Conservation (phyloP, 1,284 basidiomycete genomes). For the Ganoderma sinense region DNA sequence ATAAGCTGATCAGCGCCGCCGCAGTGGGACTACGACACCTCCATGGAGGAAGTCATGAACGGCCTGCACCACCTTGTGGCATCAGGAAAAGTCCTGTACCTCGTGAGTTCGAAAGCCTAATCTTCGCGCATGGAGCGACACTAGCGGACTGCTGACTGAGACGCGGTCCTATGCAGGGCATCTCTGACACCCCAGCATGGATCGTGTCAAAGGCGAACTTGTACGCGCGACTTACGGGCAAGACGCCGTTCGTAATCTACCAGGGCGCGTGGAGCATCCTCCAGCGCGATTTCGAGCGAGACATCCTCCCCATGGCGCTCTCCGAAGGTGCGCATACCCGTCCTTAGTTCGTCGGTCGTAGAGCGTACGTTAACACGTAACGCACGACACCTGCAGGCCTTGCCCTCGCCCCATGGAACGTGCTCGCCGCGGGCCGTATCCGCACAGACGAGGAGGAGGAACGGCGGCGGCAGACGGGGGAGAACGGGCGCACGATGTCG, state of each 20-base stretch:
- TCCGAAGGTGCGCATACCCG: constrained; percentile 41
- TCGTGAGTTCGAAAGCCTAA: constrained; percentile 33
- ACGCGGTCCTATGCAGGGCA: constrained; percentile 27
- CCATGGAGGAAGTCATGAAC: constrained; percentile 57
- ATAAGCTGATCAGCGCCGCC: background rate
- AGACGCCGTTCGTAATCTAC: constrained; percentile 60
- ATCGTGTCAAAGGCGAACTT: constrained; percentile 38
- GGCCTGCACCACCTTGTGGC: constrained; percentile 50
- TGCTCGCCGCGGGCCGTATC: constrained; percentile 56
- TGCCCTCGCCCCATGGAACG: constrained; percentile 59
- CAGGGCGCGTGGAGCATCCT: constrained; percentile 63
- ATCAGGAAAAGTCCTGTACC: constrained; percentile 52
- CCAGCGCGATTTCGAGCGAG: constrained; percentile 41
- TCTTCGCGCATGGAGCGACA: too few relatives aligned
- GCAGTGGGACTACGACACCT: constrained; percentile 51
- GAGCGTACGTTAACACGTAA: too few relatives aligned
- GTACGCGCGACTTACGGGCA: constrained; percentile 47
- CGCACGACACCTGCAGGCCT: constrained; percentile 41
- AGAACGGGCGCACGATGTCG: constrained; percentile 46
- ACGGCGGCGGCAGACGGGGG: constrained; percentile 47
- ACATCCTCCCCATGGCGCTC: constrained; percentile 60
- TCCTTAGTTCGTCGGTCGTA: too few relatives aligned
- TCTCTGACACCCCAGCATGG: constrained; percentile 42
- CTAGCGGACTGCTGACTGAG: background rate
- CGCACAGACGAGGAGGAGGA: constrained; percentile 57